Conservation (phyloP, 23 red algal species). For the Agarophyton chilense region DNA sequence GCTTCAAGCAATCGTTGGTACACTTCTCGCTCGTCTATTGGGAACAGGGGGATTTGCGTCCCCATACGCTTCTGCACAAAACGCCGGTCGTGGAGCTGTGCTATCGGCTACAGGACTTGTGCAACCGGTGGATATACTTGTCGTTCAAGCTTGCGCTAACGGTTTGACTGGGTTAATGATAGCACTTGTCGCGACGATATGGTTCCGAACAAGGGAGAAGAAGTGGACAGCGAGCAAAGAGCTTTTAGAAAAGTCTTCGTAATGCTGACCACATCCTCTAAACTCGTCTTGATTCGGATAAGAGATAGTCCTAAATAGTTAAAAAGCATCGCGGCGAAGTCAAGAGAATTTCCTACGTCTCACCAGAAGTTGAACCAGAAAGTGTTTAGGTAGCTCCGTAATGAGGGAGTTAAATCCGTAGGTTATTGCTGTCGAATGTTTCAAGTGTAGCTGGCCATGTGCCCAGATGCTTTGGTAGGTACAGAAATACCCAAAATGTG, state of each 20-base stretch:
- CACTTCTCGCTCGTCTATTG: constrained; percentile 58
- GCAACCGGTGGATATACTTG: constrained; percentile 79
- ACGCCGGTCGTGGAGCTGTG: background rate
- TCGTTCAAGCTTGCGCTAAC: constrained; percentile 75
- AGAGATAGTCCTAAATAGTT: too few species aligned
- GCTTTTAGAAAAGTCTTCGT: background rate
- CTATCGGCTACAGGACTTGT: constrained; percentile 3
- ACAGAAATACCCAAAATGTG: too few species aligned
- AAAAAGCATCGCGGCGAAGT: too few species aligned
- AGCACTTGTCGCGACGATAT: constrained; percentile 47
- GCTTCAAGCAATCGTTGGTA: constrained; percentile 70
- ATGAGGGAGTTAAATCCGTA: too few species aligned
- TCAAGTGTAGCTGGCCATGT: too few species aligned
- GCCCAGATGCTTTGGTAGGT: too few species aligned
- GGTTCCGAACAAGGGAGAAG: constrained; percentile 49
- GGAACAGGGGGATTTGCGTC: constrained; percentile 43
- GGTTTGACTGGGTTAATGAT: constrained; percentile 44
- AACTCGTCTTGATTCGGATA: background rate
- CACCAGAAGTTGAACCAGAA: too few species aligned
- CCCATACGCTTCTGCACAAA: constrained; percentile 8
- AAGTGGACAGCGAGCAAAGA: constrained; percentile 27
- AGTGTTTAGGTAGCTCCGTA: too few species aligned
- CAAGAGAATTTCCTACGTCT: too few species aligned
- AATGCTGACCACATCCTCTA: background rate
- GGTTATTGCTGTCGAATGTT: too few species aligned